phyloP scores from a whole-genome alignment of 371 early-diverging fungal genomes.

The Actinomucor elegans region DNA sequence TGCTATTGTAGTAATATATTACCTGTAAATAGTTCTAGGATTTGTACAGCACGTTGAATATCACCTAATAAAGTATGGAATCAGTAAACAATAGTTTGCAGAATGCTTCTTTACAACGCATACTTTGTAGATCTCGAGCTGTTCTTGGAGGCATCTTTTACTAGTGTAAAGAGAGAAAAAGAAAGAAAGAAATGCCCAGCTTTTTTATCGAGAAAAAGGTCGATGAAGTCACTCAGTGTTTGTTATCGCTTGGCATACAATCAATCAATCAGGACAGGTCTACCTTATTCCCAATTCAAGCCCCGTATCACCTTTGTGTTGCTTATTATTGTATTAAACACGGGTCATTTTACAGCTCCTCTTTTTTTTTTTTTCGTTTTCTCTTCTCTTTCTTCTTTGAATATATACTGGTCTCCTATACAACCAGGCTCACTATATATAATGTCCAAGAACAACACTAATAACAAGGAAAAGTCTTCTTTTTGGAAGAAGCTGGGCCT shows the following conservation, averaged over 20 bases:
- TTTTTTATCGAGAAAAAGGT: too few relatives aligned
- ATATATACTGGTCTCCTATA: too few relatives aligned
- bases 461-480: slow-evolving; percentile 17
- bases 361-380: neutral
- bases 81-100: neutral
- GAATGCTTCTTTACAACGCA: too few relatives aligned
- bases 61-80: slow-evolving; percentile 24
- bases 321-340: too few relatives aligned
- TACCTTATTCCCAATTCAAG: too few relatives aligned
- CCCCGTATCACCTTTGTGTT: too few relatives aligned
- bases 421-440: too few relatives aligned
- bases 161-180: neutral
- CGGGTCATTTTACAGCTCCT: too few relatives aligned
- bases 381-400: neutral
- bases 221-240: too few relatives aligned
- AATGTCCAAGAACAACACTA: slow-evolving; percentile 14
- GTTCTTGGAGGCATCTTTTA: neutral
- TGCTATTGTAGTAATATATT: too few relatives aligned
- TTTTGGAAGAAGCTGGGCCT: slow-evolving; percentile 29
- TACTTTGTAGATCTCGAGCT: neutral
- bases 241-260: too few relatives aligned
- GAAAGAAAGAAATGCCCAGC: neutral
- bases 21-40: slow-evolving; percentile 39
- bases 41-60: slow-evolving; percentile 31
- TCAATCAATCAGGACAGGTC: too few relatives aligned